Evolutionary conservation across 768 basidiomycete genomes (phyloP).

Genomic region (Boletus vermiculosoides): DNA sequence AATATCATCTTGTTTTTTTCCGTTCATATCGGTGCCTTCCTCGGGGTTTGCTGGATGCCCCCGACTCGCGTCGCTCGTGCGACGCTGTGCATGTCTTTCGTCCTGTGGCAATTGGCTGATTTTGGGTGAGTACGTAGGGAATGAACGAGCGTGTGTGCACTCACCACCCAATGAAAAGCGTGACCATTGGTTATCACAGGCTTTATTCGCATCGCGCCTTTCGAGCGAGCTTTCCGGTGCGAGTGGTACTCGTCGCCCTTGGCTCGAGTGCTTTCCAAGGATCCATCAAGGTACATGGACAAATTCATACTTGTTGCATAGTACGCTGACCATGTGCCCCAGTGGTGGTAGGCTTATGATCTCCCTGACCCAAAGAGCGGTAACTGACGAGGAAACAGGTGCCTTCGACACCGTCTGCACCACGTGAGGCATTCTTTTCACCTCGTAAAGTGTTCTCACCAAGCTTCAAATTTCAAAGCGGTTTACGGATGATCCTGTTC

Average conservation of each 20-base stretch:
- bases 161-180: constrained; percentile 4
- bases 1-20: not conserved
- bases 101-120: constrained; percentile 7
- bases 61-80: not conserved
- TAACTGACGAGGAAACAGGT: constrained; percentile 4
- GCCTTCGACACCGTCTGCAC: constrained; percentile 12
- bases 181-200: constrained; percentile 15
- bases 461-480: not conserved
- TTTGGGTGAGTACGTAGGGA: constrained; percentile 8
- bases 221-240: constrained; percentile 1
- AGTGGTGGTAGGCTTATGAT: constrained; percentile 10
- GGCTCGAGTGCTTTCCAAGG: constrained; percentile 12
- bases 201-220: constrained; percentile 10
- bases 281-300: constrained; percentile 5
- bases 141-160: not conserved
- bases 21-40: constrained; percentile 7
- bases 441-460: not conserved
- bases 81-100: constrained; percentile 3
- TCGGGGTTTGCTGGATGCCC: constrained; percentile 7
- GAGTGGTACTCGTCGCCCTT: constrained; percentile 3
- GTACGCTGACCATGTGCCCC: not conserved
- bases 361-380: not conserved
- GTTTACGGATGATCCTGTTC: constrained; percentile 10
- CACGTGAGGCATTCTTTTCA: not conserved
- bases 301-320: not conserved